Evolutionary conservation across 2,329 filamentous ascomycete genomes (phyloP), one percentile per base, ranked within the genome.

Genomic region (Colletotrichum somersetense): DNA sequence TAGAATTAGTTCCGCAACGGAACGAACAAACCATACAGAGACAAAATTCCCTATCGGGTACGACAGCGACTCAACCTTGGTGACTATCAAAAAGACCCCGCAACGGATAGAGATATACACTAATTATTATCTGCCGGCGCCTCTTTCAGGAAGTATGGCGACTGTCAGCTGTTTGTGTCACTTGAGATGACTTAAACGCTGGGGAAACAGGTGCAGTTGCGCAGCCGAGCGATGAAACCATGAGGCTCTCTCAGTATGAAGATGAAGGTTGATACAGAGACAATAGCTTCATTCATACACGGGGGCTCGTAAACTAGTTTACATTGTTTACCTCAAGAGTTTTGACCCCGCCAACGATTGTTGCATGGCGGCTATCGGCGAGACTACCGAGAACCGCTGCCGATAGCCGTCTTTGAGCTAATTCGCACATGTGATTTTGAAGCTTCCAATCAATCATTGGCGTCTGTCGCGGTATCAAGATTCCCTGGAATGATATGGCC

Each of bases 1-100:
- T 16, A 18, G 12, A n/a, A 14, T 1, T 6, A 1, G n/a, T 10
- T 16, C 7, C 12, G 7, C 20, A 8, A 33, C 33, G 18, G 16
- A 1, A 5, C 14, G 16, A 2, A 5, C 8, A 1, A 10, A 23
- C 18, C 5, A 11, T 5, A n/a, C 10, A 23, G 5, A 8, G n/a
- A 30, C 5, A 5, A 18, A 16, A 5, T 30, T 44, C 50, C 12
- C 8, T 11, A 44, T 30, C 38, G 62, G 18, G 12, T 4, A 33
- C 20, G 23, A 50, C 35, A 63, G 61, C 12, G 5, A 26, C 16
- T 12, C 10, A n/a, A 33, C 48, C 11, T n/a, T 33, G 12, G 38
- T 20, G 33, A 30, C 38, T 14, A 42, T 20, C 42, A 40, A n/a
- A 23, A 18, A 18, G 62, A 55, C 23, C 18, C 18, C 7, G 23